Evolutionary conservation across 2,329 filamentous ascomycete species (phyloP), one percentile per base, ranked within the genome.

Genomic region (Aspergillus ibericus): DNA sequence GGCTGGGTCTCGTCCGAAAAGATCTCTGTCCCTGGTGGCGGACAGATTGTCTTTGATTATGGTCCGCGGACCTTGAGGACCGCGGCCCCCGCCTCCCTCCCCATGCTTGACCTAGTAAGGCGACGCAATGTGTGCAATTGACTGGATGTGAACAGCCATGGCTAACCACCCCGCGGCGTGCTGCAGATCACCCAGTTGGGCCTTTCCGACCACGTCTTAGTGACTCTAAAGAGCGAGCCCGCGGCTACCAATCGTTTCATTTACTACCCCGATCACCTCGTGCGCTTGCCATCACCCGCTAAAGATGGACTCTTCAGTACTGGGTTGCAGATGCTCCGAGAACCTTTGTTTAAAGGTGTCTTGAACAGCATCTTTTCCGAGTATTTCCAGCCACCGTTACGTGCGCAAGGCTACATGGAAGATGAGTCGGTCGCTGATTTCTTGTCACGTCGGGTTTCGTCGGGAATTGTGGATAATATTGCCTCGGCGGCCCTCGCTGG

Each of bases 221-320:
- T 78, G 67, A 86, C 81, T 47, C 75, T 74, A 4, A 83, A 77
- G 42, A 72, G 71, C 29, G 80, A 83, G 5, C 77, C 82, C 53
- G 81, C 82, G 54, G 80, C 86, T 9, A 74, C 73, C 55, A 88
- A 88, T 70, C 89, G 92, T 61, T 97, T 88, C 75, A 80, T 98
- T 59, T 97, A 95, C 82, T 96, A 96, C 69, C 91, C 91, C 1
- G 90, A 96, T 72, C 90, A 88, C 68, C 83, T 95, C 29, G 88
- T 92, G 54, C 80, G 81, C 22, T 75, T 90, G 68, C 86, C 87
- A 7, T 76, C 76, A 8, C 79, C 75, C 0, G 8, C 53, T 3
- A 15, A 70, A 16, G 55, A 61, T 3, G 70, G 72, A 46, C 15
- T 82, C 6, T 0, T 59, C 70, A 4, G 63, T 72, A 6, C 67